phyloP scores from a whole-genome alignment of 2,329 filamentous ascomycete species.

The Aspergillus ruber region DNA sequence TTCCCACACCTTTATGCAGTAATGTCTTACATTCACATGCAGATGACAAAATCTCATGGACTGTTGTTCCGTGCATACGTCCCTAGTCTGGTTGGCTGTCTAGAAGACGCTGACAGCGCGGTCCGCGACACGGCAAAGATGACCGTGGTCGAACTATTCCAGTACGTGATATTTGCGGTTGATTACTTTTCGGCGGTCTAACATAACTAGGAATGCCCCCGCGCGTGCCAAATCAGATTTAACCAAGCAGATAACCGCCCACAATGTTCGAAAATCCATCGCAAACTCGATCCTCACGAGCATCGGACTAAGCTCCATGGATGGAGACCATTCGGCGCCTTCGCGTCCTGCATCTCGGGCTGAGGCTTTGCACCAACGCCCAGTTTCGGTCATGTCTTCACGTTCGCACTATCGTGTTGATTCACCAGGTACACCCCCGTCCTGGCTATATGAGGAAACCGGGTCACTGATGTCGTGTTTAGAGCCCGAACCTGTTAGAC shows the following conservation, averaged over 20 bases:
- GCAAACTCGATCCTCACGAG: conserved; percentile 72
- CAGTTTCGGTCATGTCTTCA: conserved; percentile 25
- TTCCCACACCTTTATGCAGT: conserved; percentile 2
- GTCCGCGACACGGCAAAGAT: conserved; percentile 79
- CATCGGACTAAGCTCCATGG: conserved; percentile 48
- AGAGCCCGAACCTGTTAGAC: background rate
- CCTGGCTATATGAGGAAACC: background rate
- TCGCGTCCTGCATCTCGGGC: conserved; percentile 10
- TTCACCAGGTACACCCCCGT: conserved; percentile 3
- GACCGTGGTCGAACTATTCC: conserved; percentile 80
- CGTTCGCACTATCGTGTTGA: conserved; percentile 19
- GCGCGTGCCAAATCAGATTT: conserved; percentile 80
- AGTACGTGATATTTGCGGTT: conserved; percentile 41
- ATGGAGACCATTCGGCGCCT: conserved; percentile 19
- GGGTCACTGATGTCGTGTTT: background rate
- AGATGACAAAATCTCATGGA: conserved; percentile 76
- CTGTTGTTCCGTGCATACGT: conserved; percentile 80
- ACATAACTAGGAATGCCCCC: conserved; percentile 58
- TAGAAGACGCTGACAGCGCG: conserved; percentile 84
- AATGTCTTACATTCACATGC: conserved; percentile 2
- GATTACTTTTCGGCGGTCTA: conserved; percentile 2
- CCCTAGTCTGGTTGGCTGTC: conserved; percentile 70
- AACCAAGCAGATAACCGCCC: conserved; percentile 75
- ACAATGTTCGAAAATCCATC: conserved; percentile 81
- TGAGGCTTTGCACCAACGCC: conserved; percentile 20